Base-by-base conservation (phyloP, 345 rosid species). In the Eucalyptus guilfoylei region DNA sequence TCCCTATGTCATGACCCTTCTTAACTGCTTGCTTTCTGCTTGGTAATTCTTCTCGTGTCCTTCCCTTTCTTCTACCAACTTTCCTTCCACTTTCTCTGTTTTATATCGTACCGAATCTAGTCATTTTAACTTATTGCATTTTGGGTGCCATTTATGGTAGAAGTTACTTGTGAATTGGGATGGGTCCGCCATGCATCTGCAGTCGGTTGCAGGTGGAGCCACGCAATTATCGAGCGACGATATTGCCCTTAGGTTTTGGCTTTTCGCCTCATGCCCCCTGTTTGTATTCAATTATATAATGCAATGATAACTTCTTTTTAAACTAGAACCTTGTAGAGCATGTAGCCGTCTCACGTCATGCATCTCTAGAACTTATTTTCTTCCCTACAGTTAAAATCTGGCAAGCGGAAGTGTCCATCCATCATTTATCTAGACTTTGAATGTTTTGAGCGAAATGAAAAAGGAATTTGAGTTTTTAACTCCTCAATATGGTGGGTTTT, bases 1-100 rank as follows among this genome's bases (percentile, higher is more conserved):
- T 30, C 99, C 99, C 8, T 98, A 98, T 86, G 95, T 94, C 49
- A 97, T 98, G 99, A 96, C 99, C 45, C 88, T 97, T 87, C 97
- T 97, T 93, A 98, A 96, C 94, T 96, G 98, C 89, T 98, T 98
- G 89, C 98, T 98, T 87, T 95, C 99, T n/a, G 97, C 98, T 14
- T 98, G 99, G 99, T 98, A 91, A 91, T 15, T n/a, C 19, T n/a
- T 64, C 76, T 64, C 76, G 37, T 7, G 76, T 23, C 76, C 48
- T 13, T 55, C 49, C 16, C 85, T 67, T 14, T 45, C 60, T 28
- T 48, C 87, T 50, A 32, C 54, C 62, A 49, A 86, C 87, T 54
- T 32, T 47, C 49, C 76, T 64, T n/a, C 76, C 76, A 64, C 76
- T 86, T 86, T 86, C 62, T 86, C 67, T 40, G 19, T 34, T 86